phyloP scores from a whole-genome alignment of 257 asterid species.

The Asclepias syriaca region DNA sequence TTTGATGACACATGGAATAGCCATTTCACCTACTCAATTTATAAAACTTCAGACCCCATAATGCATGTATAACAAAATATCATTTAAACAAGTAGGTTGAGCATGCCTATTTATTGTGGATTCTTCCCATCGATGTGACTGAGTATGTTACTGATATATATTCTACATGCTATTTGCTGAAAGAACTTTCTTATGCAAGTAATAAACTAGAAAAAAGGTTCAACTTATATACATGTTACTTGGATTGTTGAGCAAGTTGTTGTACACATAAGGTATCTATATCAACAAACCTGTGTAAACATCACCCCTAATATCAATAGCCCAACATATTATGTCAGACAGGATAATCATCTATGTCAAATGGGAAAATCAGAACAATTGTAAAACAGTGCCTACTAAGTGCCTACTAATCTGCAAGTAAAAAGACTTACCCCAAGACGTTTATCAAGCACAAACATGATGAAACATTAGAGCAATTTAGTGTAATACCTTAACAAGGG shows the following conservation, averaged over 20 bases:
- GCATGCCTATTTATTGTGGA: not conserved
- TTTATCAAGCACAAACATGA: not conserved
- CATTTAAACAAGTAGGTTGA: not conserved
- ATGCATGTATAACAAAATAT: not conserved
- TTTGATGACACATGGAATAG: not conserved
- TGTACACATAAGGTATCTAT: not conserved
- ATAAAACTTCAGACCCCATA: not conserved
- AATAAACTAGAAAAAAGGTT: not conserved
- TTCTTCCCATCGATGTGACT: not conserved
- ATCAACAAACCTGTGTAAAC: not conserved
- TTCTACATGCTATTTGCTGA: not conserved
- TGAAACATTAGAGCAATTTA: slow-evolving; percentile 5
- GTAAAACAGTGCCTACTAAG: not conserved
- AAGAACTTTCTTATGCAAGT: not conserved
- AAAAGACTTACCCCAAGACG: not conserved
- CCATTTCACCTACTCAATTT: not conserved
- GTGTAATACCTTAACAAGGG: slow-evolving; percentile 81
- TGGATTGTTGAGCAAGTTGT: not conserved
- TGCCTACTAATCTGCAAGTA: not conserved
- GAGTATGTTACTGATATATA: not conserved
- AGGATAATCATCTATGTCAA: not conserved
- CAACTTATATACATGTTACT: not conserved
- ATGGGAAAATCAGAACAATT: not conserved
- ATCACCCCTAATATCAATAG: not conserved
- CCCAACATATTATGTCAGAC: not conserved